Base-by-base conservation (phyloP, 139 green algal genomes). In the Ettlia oleoabundans region DNA sequence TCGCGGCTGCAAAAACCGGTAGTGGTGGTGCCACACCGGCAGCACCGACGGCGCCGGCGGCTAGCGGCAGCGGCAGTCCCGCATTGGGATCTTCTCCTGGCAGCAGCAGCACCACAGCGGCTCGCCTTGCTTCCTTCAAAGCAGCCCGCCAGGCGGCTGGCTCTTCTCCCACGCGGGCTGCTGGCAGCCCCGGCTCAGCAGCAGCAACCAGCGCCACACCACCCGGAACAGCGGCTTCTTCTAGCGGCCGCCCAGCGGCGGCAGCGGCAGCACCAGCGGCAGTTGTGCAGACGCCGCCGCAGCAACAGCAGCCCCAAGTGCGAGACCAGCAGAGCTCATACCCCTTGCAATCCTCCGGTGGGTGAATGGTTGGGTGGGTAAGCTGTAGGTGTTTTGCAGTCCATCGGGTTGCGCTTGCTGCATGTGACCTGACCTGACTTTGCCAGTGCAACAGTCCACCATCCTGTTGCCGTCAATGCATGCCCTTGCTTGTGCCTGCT, bases 261-360 rank as follows among this genome's bases (percentile, higher is more conserved):
- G 38, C 75, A 9, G n/a, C 69, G 53, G 47, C 82, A 85, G 62
- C 55, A 58, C 24, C 42, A 3, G 58, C 32, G 58, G 47, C 32
- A 2, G 55, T 41, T 40, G 61, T 30, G 61, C 76, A 43, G 61
- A 82, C 76, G 6, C 61, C 76, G 9, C 61, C 15, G 67, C 80
- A 22, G 55, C 72, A 65, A 9, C 72, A 80, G 35, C 72, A 66
- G 52, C 47, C 47, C 10, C 47, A 58, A 15, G 47, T 58, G 47
- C 13, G 47, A 24, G 47, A 15, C 47, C 47, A 58, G 47, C n/a
- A n/a, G n/a, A n/a, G n/a, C n/a, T n/a, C n/a, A 15, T 58, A 15
- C 47, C 47, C 13, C 47, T 58, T 58, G 47, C 47, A 24, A 24
- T 24, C 13, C 47, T n/a, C n/a, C n/a, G n/a, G n/a, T n/a, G n/a